A percentile compares a stretch with the other conserved stretches of the same genome.
Evolutionary conservation across 345 rosid genomes (phyloP).

Genomic region (Eucalyptus melliodora): DNA sequence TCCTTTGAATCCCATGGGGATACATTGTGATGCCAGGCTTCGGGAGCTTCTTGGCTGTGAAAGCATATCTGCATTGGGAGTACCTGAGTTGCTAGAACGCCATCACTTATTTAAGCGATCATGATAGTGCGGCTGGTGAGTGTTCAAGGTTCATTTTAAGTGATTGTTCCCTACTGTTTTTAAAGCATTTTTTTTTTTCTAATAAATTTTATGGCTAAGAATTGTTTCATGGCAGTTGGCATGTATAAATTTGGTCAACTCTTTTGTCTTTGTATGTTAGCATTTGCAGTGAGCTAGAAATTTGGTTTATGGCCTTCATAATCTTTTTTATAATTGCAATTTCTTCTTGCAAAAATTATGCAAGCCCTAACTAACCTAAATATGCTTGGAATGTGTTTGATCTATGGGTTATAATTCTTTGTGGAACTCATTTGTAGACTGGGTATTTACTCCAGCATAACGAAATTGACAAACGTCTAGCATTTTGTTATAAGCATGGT

Average conservation of each 20-base stretch:
- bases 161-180: not conserved
- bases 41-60: constrained; percentile 78
- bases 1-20: constrained; percentile 67
- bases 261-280: not conserved
- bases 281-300: not conserved
- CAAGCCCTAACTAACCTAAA: not conserved
- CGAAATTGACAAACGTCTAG: not conserved
- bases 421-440: not conserved
- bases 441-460: not conserved
- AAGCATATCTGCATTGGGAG: constrained; percentile 77
- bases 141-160: not conserved
- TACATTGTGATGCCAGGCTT: constrained; percentile 69
- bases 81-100: constrained; percentile 52
- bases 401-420: not conserved
- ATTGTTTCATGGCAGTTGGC: not conserved
- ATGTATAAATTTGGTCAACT: not conserved
- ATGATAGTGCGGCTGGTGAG: constrained; percentile 14
- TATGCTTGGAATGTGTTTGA: not conserved
- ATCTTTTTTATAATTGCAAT: not conserved
- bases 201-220: not conserved
- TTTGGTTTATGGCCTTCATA: not conserved
- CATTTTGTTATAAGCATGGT: not conserved
- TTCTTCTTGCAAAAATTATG: not conserved
- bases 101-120: constrained; percentile 57
- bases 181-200: not conserved